Base-by-base conservation (phyloP, 305 asterid genomes). In the Lippia alba region DNA sequence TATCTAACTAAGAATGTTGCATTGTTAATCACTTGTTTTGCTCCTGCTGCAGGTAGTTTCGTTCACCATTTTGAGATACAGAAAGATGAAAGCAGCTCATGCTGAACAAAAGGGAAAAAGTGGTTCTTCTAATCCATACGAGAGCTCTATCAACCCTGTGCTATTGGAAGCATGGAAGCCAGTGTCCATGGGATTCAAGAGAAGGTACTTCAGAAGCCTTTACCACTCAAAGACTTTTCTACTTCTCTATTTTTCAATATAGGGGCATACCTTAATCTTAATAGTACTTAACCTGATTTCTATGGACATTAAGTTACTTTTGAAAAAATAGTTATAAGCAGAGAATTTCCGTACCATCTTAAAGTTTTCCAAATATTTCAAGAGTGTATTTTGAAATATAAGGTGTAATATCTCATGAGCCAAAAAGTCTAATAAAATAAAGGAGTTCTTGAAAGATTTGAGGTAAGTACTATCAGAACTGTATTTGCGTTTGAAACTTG, bases 151-250 rank as follows among this genome's bases (percentile, higher is more conserved):
- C 61, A 75, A 85, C 69, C 71, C 89, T 67, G 70, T 83, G 76
- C 85, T 94, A 77, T 63, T 86, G 66, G 87, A 92, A 84, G 98
- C 98, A 58, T 92, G 99, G 99, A 87, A 87, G 71, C 97, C 99
- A 18, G 86, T 90, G 64, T 85, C 98, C 12, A 84, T 94, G 97
- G 99, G 97, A 56, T 85, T 83, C 83, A 94, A 94, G 83, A 80
- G 76, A 86, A 90, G 96, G 99, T 94, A 84, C 58, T 74, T 57
- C 67, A 18, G 54, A 40, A 33, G 36, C 10, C 56, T 62, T 66
- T 56, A 8, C 30, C 48, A 71, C 56, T 59, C 46, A 56, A 61
- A 24, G 24, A 34, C 51, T n/a, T 15, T 12, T 30, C 18, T 16
- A 3, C 32, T 40, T 41, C 36, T 16, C 6, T 36, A 16, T 59